Percentiles rank a stretch among this genome's conserved stretches.
These are phyloP conservation scores for Hondaea fermentalgiana DNA, from an alignment of 108 stramenopile genomes.

Conservation along the genomic window DNA sequence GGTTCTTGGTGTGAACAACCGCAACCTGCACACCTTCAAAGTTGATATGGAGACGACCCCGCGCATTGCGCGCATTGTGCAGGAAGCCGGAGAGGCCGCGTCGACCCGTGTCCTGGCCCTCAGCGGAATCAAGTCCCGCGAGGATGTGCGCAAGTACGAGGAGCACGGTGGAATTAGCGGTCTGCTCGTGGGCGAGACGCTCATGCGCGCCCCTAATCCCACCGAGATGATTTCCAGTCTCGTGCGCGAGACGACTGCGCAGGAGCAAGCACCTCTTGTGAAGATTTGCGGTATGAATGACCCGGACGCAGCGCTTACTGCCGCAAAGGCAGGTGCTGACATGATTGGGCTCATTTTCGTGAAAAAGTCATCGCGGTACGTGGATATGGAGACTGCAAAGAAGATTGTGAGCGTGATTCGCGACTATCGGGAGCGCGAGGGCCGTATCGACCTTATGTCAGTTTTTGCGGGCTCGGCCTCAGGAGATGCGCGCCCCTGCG, in stretches of 20 bases:
- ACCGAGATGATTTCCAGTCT: constrained; percentile 64
- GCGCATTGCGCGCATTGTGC: constrained; percentile 56
- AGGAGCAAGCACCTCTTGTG: background rate
- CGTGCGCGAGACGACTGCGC: constrained; percentile 19
- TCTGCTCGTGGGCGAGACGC: constrained; percentile 92
- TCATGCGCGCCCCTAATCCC: constrained; percentile 87
- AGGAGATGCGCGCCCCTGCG: background rate
- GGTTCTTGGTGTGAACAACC: constrained; percentile 96
- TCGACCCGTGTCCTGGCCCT: constrained; percentile 60
- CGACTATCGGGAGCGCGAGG: constrained; percentile 72
- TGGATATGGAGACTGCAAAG: constrained; percentile 56
- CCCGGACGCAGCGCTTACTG: constrained; percentile 75
- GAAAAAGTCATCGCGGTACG: constrained; percentile 68
- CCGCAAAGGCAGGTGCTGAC: constrained; percentile 79
- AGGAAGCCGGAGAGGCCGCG: background rate
- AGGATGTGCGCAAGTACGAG: constrained; percentile 72
- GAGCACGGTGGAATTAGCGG: constrained; percentile 61
- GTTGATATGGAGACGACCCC: constrained; percentile 82
- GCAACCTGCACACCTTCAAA: constrained; percentile 92
- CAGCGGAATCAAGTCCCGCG: constrained; percentile 72
- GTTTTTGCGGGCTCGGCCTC: background rate
- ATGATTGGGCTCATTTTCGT: constrained; percentile 92
- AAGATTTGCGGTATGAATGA: constrained; percentile 91
- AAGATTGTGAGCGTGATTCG: constrained; percentile 67
- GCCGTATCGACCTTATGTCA: background rate